Conservation (phyloP, 2,329 filamentous ascomycete genomes). For the Diaporthe sp. region DNA sequence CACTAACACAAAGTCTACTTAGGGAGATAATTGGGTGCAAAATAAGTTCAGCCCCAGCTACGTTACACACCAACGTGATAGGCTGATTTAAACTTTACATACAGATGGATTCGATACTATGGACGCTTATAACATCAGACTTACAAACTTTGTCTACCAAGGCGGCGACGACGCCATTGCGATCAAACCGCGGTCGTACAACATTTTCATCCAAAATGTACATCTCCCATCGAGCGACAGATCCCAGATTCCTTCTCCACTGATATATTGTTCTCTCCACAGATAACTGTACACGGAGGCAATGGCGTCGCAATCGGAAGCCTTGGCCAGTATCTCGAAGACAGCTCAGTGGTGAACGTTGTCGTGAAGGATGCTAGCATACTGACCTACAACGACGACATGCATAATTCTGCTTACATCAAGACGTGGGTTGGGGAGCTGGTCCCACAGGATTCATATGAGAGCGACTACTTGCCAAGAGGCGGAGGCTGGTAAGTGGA, state of each 20-base stretch:
- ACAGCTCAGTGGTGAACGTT: constrained; percentile 65
- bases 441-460: constrained; percentile 61
- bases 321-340: constrained; percentile 69
- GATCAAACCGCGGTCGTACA: constrained; percentile 69
- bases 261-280: background rate
- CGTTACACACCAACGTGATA: background rate
- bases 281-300: constrained; percentile 62
- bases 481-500: constrained; percentile 59
- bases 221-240: background rate
- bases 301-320: constrained; percentile 70
- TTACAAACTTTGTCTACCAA: constrained; percentile 67
- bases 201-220: constrained; percentile 63
- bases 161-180: constrained; percentile 71
- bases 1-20: constrained; percentile 40
- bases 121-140: constrained; percentile 63
- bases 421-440: constrained; percentile 69
- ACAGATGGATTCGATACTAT: constrained; percentile 72
- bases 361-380: constrained; percentile 61
- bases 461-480: constrained; percentile 61
- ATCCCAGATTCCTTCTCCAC: background rate
- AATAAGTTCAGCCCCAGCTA: constrained; percentile 50
- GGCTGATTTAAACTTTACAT: constrained; percentile 21
- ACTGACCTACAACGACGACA: constrained; percentile 60
- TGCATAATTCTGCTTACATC: constrained; percentile 65
- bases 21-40: constrained; percentile 68